phyloP scores from a whole-genome alignment of 2,329 filamentous ascomycete species.

The Keithomyces neogunnii region DNA sequence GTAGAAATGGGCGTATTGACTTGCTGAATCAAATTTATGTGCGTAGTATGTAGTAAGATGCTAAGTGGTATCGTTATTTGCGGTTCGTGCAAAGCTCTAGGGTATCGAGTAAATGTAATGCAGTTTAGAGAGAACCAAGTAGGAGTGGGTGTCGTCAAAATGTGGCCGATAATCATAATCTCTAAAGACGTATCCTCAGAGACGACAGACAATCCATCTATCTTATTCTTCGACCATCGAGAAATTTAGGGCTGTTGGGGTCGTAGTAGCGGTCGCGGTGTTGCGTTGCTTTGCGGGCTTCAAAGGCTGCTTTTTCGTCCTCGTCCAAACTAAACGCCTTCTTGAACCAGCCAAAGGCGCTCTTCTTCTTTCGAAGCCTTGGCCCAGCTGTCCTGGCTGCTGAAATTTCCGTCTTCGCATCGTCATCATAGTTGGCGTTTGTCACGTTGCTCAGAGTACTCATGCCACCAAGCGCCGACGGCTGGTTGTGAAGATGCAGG shows the following conservation, averaged over 20 bases:
- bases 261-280: constrained; percentile 41
- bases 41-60: neutral
- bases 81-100: neutral
- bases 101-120: neutral
- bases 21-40: neutral
- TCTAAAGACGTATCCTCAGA: neutral
- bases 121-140: neutral
- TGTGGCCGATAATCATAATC: neutral
- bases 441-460: constrained; percentile 50
- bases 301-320: constrained; percentile 52
- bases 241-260: constrained; percentile 39
- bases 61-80: neutral
- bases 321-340: constrained; percentile 59
- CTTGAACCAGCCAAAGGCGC: constrained; percentile 60
- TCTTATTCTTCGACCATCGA: constrained; percentile 45
- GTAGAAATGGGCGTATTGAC: neutral
- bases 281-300: constrained; percentile 42
- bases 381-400: constrained; percentile 23
- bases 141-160: neutral
- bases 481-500: constrained; percentile 37
- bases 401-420: constrained; percentile 18
- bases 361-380: constrained; percentile 56
- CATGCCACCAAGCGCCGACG: constrained; percentile 44
- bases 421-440: constrained; percentile 33
- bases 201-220: neutral